Percentiles rank a stretch among this genome's conserved stretches.
These are phyloP conservation scores for Pyrus hybrid DNA, from an alignment of 331 rosid genomes.

Conservation along the genomic window DNA sequence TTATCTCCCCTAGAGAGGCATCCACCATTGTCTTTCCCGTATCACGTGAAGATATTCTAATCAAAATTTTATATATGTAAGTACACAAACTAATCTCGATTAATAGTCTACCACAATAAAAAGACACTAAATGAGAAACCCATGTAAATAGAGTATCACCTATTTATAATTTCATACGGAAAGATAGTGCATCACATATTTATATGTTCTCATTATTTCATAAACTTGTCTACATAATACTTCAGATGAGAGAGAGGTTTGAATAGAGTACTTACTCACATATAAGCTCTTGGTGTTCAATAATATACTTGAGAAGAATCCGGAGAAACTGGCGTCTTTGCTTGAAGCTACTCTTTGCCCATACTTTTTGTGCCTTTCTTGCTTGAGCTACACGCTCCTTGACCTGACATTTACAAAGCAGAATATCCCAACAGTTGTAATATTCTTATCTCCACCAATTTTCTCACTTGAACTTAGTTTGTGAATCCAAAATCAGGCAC, in stretches of 20 bases:
- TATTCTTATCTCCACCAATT: neutral
- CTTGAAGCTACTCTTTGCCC: constrained; percentile 91
- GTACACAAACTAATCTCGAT: neutral
- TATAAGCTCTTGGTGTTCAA: constrained; percentile 81
- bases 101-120: neutral
- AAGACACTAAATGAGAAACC: neutral
- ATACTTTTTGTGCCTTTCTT: constrained; percentile 72
- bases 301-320: constrained; percentile 73
- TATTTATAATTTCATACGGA: no score
- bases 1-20: constrained; percentile 89
- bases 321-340: constrained; percentile 80
- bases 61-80: constrained; percentile 11
- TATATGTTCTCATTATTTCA: no score
- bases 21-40: constrained; percentile 95
- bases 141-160: neutral
- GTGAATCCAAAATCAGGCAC: neutral
- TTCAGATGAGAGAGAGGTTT: neutral
- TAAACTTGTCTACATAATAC: no score
- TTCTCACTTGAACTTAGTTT: neutral
- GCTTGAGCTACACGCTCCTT: constrained; percentile 38
- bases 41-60: constrained; percentile 81
- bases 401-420: neutral
- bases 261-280: constrained; percentile 69
- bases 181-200: no score
- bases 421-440: neutral